These are phyloP conservation scores for Forsythia viridissima DNA, from an alignment of 257 asterid species.

Conservation along the genomic window DNA sequence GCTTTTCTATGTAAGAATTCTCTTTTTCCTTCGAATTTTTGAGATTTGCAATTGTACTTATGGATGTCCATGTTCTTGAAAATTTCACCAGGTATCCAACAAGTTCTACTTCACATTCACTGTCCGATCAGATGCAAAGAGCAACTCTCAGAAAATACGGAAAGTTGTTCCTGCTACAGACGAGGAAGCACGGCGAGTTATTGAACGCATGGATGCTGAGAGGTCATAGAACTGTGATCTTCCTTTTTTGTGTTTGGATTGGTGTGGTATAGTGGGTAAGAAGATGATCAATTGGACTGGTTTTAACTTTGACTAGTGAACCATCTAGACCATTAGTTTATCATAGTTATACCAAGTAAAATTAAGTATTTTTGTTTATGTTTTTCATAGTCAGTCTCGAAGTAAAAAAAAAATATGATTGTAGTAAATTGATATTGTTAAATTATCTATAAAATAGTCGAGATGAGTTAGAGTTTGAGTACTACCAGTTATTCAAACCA, in stretches of 20 bases:
- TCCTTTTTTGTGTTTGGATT: background rate
- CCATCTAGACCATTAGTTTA: too few relatives aligned
- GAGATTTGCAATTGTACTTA: background rate
- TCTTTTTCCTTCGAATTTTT: background rate
- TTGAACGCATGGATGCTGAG: slow-evolving; percentile 85
- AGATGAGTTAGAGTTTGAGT: too few relatives aligned
- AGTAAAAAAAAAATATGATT: too few relatives aligned
- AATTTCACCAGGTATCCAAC: slow-evolving; percentile 65
- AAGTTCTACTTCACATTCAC: slow-evolving; percentile 90
- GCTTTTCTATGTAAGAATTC: background rate
- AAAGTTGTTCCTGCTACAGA: slow-evolving; percentile 89
- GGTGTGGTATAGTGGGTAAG: background rate
- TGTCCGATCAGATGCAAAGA: slow-evolving; percentile 53
- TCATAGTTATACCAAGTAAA: too few relatives aligned
- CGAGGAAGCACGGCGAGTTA: slow-evolving; percentile 80
- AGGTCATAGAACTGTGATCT: slow-evolving; percentile 25
- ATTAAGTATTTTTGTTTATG: too few relatives aligned
- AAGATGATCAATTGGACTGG: background rate
- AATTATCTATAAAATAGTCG: too few relatives aligned
- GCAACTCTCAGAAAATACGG: slow-evolving; percentile 51
- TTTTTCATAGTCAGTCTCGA: too few relatives aligned
- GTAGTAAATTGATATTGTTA: too few relatives aligned
- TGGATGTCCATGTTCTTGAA: slow-evolving; percentile 1
- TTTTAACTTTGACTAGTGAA: too few relatives aligned
- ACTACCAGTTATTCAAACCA: too few relatives aligned